Base-by-base conservation (phyloP, 257 asterid genomes). In the Eucommia ulmoides region DNA sequence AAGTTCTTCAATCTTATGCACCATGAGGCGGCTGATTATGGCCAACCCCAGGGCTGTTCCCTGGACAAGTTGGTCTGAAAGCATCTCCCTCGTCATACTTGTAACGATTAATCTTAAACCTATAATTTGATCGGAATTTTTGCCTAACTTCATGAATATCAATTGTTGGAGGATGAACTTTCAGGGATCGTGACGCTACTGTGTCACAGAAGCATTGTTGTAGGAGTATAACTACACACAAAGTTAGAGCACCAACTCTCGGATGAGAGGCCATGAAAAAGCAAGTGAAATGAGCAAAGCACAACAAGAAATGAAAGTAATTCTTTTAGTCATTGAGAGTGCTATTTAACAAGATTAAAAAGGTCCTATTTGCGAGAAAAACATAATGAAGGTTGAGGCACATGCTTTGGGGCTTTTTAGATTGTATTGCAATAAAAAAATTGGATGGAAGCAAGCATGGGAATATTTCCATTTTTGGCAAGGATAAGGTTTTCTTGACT, bases 31-130 rank as follows among this genome's bases (percentile, higher is more conserved):
- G 82, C 18, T 0, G 7, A 23, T 59, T 50, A 20, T 75, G 70
- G 20, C 93, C 95, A 82, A 79, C 80, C 14, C 95, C 93, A 1
- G 91, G 93, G 68, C 95, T 84, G 21, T 56, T 68, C 47, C 91
- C 91, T 0, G 83, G 84, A 20, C 52, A 55, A 0, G 86, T 81
- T 4, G 92, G 87, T 65, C 84, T 59, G 62, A 55, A 53, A 24
- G 69, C 83, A 14, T 61, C 54, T 3, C 44, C 0, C 41, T 73
- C 68, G 7, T 38, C 48, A 70, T 67, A 75, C 69, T 58, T 77
- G 19, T 54, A 63, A 22, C 65, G 52, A 10, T 65, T 57, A 29
- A 65, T 15, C 2, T 52, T 45, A 24, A 50, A 23, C 3, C 47
- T 21, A 6, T 2, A 1, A 22, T 6, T 33, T 1, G 58, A 22